Evolutionary conservation across 805 yeast genomes (phyloP), one percentile per base, ranked within the genome.

Genomic region (Ogataea degrootiae): DNA sequence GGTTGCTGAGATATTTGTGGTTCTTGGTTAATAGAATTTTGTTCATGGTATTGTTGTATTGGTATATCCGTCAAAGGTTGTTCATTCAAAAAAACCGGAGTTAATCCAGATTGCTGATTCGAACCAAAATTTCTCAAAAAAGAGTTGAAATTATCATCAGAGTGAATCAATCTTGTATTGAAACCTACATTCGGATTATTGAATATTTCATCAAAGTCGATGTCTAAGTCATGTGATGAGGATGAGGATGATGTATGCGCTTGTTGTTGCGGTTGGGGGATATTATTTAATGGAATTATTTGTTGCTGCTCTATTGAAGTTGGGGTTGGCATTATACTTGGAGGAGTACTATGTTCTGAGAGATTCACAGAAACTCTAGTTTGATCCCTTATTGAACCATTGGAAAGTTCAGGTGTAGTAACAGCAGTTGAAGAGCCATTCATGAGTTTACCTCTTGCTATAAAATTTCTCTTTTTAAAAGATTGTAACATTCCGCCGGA

Each of bases 111-210:
- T 34, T 15, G 36, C 8, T 34, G 36, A 34, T 15, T n/a, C 9
- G n/a, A 15, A 5, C 36, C 36, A 17, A 46, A 38, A 33, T 23
- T 47, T 42, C 42, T 51, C 12, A 50, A 47, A 23, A 52, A 48
- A 31, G 55, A 53, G 34, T 56, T 45, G 43, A 52, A 58, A 36
- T 54, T 56, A 46, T 68, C 71, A 46, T 67, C 71, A 0, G 70
- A 62, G 38, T 68, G 72, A 38, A 68, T 67, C 35, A 68, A 51
- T 37, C 65, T 56, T 1, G 72, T 68, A 41, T 61, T 68, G 50
- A 68, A 68, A 9, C 72, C 72, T 36, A 68, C 47, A 16, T 58
- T 51, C 12, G 47, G 56, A 39, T 50, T 57, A 42, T 47, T 60
- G 43, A 66, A 63, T 3, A 66, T 61, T 2, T 60, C 65, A 31